These are phyloP conservation scores for Zoysia pacifica DNA, from an alignment of 176 grass and related monocot genomes.

Conservation along the genomic window DNA sequence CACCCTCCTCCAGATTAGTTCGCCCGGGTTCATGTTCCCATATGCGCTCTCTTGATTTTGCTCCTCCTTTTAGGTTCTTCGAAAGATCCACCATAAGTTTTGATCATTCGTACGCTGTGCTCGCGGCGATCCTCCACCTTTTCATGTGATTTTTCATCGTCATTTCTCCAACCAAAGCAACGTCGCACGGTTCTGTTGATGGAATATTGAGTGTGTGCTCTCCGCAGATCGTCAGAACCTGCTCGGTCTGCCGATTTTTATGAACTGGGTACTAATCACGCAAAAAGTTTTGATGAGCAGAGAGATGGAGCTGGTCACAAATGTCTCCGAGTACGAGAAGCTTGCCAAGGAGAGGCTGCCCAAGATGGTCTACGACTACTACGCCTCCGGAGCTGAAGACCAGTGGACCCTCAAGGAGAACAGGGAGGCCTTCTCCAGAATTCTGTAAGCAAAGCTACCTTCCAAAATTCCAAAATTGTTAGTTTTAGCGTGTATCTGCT, in stretches of 20 bases:
- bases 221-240: no score
- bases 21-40: not conserved
- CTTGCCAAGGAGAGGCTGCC: constrained; percentile 75
- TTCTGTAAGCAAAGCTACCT: constrained; percentile 51
- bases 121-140: not conserved
- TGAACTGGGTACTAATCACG: constrained; percentile 2
- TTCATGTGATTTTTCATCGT: not conserved
- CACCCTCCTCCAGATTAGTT: not conserved
- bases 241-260: not conserved
- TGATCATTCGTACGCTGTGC: constrained; percentile 8
- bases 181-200: no score
- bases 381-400: constrained; percentile 81
- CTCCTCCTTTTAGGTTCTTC: not conserved
- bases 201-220: no score
- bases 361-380: constrained; percentile 93
- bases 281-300: not conserved
- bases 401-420: constrained; percentile 84
- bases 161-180: no score
- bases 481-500: constrained; percentile 6
- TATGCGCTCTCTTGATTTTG: not conserved
- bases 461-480: constrained; percentile 18
- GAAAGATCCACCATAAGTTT: not conserved
- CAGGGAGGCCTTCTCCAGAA: constrained; percentile 78
- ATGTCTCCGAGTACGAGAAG: constrained; percentile 74
- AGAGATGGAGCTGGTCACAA: constrained; percentile 72